phyloP scores from a whole-genome alignment of 1,139 yeast species.

The Geotrichum australiense region DNA sequence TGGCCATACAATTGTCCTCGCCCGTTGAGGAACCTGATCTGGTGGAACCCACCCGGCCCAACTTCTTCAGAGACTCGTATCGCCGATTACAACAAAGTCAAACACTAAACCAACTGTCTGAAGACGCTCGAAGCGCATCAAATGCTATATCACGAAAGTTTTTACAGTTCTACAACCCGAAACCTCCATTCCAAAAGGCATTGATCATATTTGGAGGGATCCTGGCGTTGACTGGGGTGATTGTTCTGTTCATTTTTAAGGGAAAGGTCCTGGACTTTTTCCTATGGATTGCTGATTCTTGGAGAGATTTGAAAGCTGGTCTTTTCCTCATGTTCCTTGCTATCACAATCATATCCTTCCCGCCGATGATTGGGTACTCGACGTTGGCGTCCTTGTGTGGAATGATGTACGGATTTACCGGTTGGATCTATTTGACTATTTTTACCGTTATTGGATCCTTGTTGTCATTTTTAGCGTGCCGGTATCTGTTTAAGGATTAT shows the following conservation, averaged over 20 bases:
- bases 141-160: no score
- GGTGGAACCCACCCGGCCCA: no score
- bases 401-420: conserved; percentile 74
- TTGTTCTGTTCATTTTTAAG: conserved; percentile 44
- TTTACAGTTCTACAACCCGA: conserved; percentile 5
- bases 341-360: conserved; percentile 56
- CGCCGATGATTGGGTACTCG: conserved; percentile 83
- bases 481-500: conserved; percentile 49
- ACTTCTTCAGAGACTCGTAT: background rate
- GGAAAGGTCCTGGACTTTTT: conserved; percentile 40
- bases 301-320: conserved; percentile 45
- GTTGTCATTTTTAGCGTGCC: conserved; percentile 59
- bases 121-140: conserved; percentile 2
- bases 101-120: background rate
- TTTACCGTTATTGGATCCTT: conserved; percentile 73
- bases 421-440: conserved; percentile 68
- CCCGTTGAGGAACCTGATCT: no score
- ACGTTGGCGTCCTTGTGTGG: conserved; percentile 65
- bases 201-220: conserved; percentile 19
- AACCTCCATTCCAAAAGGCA: conserved; percentile 2
- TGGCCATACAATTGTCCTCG: no score
- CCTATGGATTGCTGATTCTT: conserved; percentile 42
- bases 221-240: conserved; percentile 25
- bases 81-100: background rate
- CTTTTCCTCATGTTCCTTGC: conserved; percentile 46